Conservation (phyloP, 2,329 filamentous ascomycete genomes). For the Chaetomiaceae sp. region DNA sequence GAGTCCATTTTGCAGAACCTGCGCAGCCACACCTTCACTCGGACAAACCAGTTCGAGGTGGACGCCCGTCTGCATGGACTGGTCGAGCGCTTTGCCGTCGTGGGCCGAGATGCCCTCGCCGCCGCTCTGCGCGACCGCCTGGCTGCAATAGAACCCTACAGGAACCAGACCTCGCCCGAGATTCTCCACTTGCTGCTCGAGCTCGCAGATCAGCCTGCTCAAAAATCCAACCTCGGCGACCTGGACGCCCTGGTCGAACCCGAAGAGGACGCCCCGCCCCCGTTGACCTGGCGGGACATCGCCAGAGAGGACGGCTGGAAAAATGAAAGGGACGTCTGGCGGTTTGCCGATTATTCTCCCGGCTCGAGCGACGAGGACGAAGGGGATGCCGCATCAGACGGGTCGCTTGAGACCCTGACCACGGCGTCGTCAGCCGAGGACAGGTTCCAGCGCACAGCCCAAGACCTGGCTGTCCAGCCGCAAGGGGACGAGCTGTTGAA, state of each 20-base stretch:
- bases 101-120: slow-evolving; percentile 73
- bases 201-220: slow-evolving; percentile 73
- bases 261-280: slow-evolving; percentile 39
- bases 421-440: slow-evolving; percentile 34
- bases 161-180: slow-evolving; percentile 70
- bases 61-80: slow-evolving; percentile 61
- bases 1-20: slow-evolving; percentile 49
- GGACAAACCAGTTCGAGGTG: slow-evolving; percentile 74
- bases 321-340: slow-evolving; percentile 64
- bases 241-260: slow-evolving; percentile 51
- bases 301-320: slow-evolving; percentile 70
- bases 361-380: slow-evolving; percentile 58
- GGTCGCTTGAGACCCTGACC: slow-evolving; percentile 31
- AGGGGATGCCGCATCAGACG: slow-evolving; percentile 34
- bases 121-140: slow-evolving; percentile 54
- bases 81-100: slow-evolving; percentile 79
- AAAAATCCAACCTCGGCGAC: slow-evolving; percentile 61
- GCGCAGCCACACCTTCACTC: slow-evolving; percentile 52
- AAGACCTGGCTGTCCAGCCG: slow-evolving; percentile 20
- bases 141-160: slow-evolving; percentile 26
- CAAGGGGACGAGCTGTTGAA: slow-evolving; percentile 31
- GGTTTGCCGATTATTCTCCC: slow-evolving; percentile 61
- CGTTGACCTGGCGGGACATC: slow-evolving; percentile 74
- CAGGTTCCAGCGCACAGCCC: slow-evolving; percentile 14
- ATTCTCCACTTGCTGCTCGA: slow-evolving; percentile 72